phyloP scores from a whole-genome alignment of 2,329 filamentous ascomycete species.

The Metarhizium album region DNA sequence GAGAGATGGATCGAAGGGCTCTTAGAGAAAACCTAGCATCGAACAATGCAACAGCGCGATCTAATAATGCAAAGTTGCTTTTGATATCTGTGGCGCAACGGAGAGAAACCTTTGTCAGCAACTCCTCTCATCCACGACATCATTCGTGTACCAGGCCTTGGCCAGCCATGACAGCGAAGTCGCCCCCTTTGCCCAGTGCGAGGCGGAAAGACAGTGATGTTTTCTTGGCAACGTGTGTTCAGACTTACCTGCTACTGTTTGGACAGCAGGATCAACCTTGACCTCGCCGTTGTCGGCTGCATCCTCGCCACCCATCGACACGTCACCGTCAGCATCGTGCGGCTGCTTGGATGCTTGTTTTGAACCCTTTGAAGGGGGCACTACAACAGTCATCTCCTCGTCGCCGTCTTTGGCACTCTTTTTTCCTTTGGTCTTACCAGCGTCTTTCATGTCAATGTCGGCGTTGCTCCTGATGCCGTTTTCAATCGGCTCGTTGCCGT shows the following conservation, averaged over 20 bases:
- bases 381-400: conserved; percentile 73
- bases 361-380: conserved; percentile 58
- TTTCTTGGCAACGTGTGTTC: neutral
- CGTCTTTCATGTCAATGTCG: conserved; percentile 62
- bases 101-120: conserved; percentile 9
- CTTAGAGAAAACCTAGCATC: conserved; percentile 91
- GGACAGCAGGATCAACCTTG: conserved; percentile 49
- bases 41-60: conserved; percentile 85
- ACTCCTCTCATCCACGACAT: neutral
- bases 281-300: conserved; percentile 40
- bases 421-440: conserved; percentile 56
- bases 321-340: conserved; percentile 55
- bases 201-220: too few species aligned
- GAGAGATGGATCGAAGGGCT: conserved; percentile 89
- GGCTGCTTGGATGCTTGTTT: conserved; percentile 46
- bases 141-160: neutral
- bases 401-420: conserved; percentile 55
- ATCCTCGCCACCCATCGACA: conserved; percentile 57
- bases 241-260: conserved; percentile 47
- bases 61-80: conserved; percentile 82
- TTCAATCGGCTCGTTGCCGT: conserved; percentile 58
- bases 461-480: conserved; percentile 53
- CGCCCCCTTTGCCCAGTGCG: neutral
- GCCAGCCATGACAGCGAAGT: neutral
- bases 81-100: conserved; percentile 63